Conservation (phyloP, 2,329 filamentous ascomycete genomes). For the Neofusicoccum umdonicola region DNA sequence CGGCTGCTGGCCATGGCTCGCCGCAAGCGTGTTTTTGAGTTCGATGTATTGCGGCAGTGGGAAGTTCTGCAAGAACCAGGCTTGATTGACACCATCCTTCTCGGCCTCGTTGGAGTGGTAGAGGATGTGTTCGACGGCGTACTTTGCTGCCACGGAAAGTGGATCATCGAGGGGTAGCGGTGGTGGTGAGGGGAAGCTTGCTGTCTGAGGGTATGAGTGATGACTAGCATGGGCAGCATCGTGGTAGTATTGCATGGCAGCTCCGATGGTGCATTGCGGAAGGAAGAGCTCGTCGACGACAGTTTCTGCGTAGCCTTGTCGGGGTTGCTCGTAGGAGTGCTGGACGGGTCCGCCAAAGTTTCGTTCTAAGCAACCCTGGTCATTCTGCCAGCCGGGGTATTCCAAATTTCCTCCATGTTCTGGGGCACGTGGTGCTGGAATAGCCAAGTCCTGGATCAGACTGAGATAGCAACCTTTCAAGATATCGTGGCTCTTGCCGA, state of each 20-base stretch:
- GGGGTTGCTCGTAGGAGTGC: not conserved
- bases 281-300: not conserved
- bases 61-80: not conserved
- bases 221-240: not conserved
- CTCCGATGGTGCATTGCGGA: not conserved
- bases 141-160: not conserved
- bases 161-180: not conserved
- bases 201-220: not conserved
- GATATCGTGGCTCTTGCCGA: not conserved
- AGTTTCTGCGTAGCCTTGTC: not conserved
- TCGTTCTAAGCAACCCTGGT: not conserved
- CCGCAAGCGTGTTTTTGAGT: not conserved
- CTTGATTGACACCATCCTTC: not conserved
- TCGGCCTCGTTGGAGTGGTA: not conserved
- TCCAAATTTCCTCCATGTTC: not conserved
- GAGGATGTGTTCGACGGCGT: constrained; percentile 1
- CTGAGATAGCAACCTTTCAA: not conserved
- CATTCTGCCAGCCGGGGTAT: not conserved
- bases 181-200: not conserved
- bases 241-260: not conserved
- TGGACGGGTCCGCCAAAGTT: not conserved
- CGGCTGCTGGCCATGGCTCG: not conserved
- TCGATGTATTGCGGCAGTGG: not conserved
- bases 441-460: not conserved
- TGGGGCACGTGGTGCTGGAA: not conserved